A percentile compares a stretch with the other conserved stretches of the same genome.
These are phyloP conservation scores for Salix purpurea DNA, from an alignment of 345 rosid genomes.

Conservation along the genomic window DNA sequence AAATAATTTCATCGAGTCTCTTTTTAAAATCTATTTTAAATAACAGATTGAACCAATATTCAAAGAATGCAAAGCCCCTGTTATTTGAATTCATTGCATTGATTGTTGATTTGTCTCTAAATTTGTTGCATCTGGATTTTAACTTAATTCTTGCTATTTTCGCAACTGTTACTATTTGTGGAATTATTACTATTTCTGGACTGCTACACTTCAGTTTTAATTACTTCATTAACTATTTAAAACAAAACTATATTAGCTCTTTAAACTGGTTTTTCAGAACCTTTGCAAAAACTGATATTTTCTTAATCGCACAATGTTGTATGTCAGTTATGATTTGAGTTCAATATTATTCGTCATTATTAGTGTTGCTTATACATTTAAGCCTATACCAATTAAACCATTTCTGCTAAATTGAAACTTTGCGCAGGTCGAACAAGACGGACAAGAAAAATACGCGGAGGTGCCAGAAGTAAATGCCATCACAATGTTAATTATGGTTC, in stretches of 20 bases:
- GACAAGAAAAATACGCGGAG: slow-evolving; percentile 68
- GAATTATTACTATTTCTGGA: slow-evolving; percentile 9
- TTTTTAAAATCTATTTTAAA: too few species aligned
- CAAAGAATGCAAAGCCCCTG: background rate
- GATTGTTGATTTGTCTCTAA: too few species aligned
- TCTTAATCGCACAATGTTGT: too few species aligned
- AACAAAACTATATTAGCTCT: too few species aligned
- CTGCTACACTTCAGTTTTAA: too few species aligned
- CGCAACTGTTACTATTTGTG: slow-evolving; percentile 14
- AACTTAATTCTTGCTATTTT: too few species aligned
- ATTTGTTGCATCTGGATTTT: too few species aligned
- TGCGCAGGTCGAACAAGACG: slow-evolving; percentile 79
- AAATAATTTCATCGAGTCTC: too few species aligned
- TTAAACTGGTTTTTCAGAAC: background rate
- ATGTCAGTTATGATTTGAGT: too few species aligned
- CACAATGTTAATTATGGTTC: background rate
- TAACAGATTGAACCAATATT: background rate
- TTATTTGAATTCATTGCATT: background rate
- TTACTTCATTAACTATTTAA: background rate
- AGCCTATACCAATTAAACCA: background rate
- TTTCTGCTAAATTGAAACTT: slow-evolving; percentile 6
- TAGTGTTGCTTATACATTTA: background rate
- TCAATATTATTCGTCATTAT: background rate
- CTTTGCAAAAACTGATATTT: background rate
- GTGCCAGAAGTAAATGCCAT: slow-evolving; percentile 53